A percentile compares a stretch with the other conserved stretches of the same genome.
Evolutionary conservation across 2,329 filamentous ascomycete species (phyloP).

Genomic region (Ceratocystis huliohia): DNA sequence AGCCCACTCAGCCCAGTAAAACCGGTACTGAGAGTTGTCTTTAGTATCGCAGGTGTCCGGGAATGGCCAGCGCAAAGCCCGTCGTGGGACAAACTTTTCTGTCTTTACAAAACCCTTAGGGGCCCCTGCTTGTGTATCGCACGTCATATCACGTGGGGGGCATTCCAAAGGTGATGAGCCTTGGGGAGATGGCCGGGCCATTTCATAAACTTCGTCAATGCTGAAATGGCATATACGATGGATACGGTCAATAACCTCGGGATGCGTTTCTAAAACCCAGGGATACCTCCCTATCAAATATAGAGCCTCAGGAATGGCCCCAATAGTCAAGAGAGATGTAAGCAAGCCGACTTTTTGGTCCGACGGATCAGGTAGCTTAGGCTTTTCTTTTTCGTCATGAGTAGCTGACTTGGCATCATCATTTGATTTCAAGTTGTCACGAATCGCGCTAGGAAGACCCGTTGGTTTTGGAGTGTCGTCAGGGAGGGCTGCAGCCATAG

Average conservation of each 20-base stretch:
- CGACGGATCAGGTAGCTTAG: constrained; percentile 53
- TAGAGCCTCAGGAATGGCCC: constrained; percentile 81
- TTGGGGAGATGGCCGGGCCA: constrained; percentile 8
- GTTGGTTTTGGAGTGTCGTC: constrained; percentile 55
- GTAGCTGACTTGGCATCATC: constrained; percentile 26
- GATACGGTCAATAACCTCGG: constrained; percentile 65
- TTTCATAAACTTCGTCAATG: constrained; percentile 55
- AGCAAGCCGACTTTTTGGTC: constrained; percentile 84
- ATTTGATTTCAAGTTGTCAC: constrained; percentile 25
- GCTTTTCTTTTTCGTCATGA: constrained; percentile 38
- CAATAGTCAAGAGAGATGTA: constrained; percentile 75
- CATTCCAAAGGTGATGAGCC: background rate
- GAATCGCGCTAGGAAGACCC: constrained; percentile 35
- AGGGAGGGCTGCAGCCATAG: constrained; percentile 71
- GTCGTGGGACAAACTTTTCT: constrained; percentile 46
- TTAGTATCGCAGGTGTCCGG: constrained; percentile 64
- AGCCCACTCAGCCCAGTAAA: constrained; percentile 95
- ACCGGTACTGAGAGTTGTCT: constrained; percentile 70
- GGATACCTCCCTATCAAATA: constrained; percentile 87
- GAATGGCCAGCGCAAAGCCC: constrained; percentile 69
- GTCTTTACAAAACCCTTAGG: constrained; percentile 58
- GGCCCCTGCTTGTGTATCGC: constrained; percentile 52
- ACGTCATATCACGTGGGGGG: constrained; percentile 25
- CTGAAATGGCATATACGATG: constrained; percentile 78
- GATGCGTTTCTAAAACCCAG: constrained; percentile 77